Evolutionary conservation across 768 basidiomycete genomes (phyloP), one percentile per base, ranked within the genome.

Genomic region (Hortiboletus campestris): DNA sequence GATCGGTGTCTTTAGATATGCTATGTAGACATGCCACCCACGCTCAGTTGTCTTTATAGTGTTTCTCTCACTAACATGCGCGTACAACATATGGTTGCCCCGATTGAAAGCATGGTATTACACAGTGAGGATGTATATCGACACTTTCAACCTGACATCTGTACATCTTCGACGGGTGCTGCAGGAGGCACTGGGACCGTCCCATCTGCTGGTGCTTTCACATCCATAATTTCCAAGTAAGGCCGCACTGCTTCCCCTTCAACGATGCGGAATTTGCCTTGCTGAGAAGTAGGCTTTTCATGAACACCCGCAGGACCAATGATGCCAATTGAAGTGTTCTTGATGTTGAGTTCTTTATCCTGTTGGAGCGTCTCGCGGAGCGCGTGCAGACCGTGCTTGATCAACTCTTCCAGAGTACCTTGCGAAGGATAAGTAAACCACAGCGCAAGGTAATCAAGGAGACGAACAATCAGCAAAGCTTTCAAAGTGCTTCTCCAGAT

Each of bases 351-450:
- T 66, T 91, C 94, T 73, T 99, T 99, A 78, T 98, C 97, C 68
- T 99, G 97, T 66, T 98, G 97, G 36, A 99, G 83, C 2, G 97
- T 98, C 71, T 98, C 96, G 31, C 94, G 86, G 16, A 99, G 82
- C 13, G 97, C 96, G 56, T 94, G 90, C 38, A 99, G 81, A 16
- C 97, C 97, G 67, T 99, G 97, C 61, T 82, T 83, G 72, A 98
- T 86, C 34, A 99, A 80, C 39, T 94, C 87, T 69, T 95, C 90
- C 49, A 98, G 78, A 40, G 83, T 82, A 70, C 85, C 94, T 96
- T 69, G 20, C 16, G 10, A 49, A 49, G 28, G 36, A 16, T 46
- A 6, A 47, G 46, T 42, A 28, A 19, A 34, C 42, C 31, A 16
- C 11, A 36, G 36, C 8, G n/a, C 32, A 36, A n/a, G 7, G 20